These are phyloP conservation scores for Trichosphaerium sp. DNA, from an alignment of 78 protist genomes.

Conservation along the genomic window DNA sequence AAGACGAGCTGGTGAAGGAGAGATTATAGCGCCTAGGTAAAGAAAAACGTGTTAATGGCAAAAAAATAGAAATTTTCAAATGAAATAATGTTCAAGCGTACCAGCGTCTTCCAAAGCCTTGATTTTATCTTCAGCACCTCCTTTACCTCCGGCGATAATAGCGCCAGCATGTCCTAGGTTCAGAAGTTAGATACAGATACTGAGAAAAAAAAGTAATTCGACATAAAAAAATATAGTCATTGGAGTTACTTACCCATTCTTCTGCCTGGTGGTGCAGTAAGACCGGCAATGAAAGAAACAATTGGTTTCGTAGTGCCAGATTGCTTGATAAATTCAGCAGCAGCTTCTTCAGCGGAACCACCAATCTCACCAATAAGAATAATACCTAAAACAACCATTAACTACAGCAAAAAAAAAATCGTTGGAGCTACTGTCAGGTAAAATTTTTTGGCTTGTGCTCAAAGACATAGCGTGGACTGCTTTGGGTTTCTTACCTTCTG, in stretches of 20 bases:
- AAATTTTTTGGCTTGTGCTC: too few relatives aligned
- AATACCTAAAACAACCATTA: constrained; percentile 23
- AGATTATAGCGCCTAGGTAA: too few relatives aligned
- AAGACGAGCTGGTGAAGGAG: constrained; percentile 76
- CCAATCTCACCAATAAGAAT: constrained; percentile 98
- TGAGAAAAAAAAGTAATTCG: background rate
- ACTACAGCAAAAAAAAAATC: background rate
- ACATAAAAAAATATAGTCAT: background rate
- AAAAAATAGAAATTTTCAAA: too few relatives aligned
- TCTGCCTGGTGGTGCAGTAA: constrained; percentile 97
- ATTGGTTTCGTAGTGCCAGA: constrained; percentile 78
- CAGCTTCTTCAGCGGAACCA: constrained; percentile 98
- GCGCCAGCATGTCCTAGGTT: constrained; percentile 94
- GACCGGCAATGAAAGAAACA: constrained; percentile 92
- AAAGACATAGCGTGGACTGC: background rate
- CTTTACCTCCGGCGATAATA: constrained; percentile 94
- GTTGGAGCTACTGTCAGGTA: background rate
- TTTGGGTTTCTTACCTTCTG: constrained; percentile 65
- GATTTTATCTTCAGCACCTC: constrained; percentile 92
- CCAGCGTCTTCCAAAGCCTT: constrained; percentile 76
- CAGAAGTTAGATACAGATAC: too few relatives aligned
- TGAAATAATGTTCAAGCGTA: too few relatives aligned
- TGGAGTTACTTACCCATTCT: constrained; percentile 78
- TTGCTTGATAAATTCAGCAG: constrained; percentile 81
- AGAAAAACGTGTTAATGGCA: too few relatives aligned